Evolutionary conservation across 2,329 filamentous ascomycete species (phyloP).

Genomic region (Fusarium falciforme): DNA sequence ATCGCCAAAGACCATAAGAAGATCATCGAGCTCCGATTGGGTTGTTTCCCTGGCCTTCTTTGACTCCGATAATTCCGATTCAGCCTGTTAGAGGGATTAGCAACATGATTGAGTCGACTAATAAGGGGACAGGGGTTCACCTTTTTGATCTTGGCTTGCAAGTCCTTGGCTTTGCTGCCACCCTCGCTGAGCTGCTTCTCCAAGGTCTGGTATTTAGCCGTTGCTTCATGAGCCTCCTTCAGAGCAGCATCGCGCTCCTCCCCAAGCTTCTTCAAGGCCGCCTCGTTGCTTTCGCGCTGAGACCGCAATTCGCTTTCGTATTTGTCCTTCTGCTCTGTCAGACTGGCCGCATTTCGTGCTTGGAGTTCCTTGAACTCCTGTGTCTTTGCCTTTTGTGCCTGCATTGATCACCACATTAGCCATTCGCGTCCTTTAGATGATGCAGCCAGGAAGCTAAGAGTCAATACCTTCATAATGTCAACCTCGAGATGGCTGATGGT

Average conservation of each 20-base stretch:
- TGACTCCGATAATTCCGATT: constrained; percentile 53
- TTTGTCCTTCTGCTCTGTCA: constrained; percentile 27
- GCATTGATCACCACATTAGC: constrained; percentile 16
- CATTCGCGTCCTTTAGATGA: neutral
- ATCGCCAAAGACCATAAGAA: constrained; percentile 84
- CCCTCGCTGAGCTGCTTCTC: constrained; percentile 43
- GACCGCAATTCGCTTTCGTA: constrained; percentile 13
- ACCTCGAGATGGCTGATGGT: constrained; percentile 72
- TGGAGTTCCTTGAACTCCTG: constrained; percentile 58
- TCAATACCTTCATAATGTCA: constrained; percentile 67
- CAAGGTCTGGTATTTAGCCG: constrained; percentile 40
- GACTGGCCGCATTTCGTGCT: constrained; percentile 27
- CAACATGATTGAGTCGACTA: constrained; percentile 33
- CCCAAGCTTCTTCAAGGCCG: constrained; percentile 43
- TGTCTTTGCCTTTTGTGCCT: constrained; percentile 70
- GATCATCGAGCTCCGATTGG: constrained; percentile 82
- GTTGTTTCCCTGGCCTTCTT: constrained; percentile 71
- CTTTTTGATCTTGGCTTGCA: constrained; percentile 38
- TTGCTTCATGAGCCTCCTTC: constrained; percentile 42
- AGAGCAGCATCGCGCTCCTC: constrained; percentile 32
- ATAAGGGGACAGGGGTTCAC: constrained; percentile 39
- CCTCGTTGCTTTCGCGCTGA: constrained; percentile 23
- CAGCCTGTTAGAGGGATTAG: constrained; percentile 42
- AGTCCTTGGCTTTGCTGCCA: constrained; percentile 29
- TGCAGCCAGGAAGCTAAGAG: constrained; percentile 1